Conservation (phyloP, 192 early-diverging fungal genomes). For the Mortierella alpina region DNA sequence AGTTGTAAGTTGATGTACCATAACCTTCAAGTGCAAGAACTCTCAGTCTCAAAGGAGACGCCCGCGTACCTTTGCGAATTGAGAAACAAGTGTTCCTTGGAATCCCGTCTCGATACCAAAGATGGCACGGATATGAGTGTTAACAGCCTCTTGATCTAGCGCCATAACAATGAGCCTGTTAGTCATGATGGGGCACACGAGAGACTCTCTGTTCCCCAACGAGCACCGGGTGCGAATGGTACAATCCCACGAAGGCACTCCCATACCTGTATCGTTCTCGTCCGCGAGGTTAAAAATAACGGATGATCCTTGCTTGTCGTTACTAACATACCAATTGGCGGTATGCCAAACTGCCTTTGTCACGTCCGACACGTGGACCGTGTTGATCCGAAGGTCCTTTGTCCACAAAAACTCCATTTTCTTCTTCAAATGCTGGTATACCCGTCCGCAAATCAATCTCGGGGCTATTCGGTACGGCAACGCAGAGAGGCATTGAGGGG, state of each 20-base stretch:
- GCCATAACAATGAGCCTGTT: not conserved
- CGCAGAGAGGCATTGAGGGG: not conserved
- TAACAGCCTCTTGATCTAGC: constrained; percentile 83
- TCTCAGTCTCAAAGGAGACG: constrained; percentile 33
- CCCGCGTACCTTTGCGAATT: constrained; percentile 77
- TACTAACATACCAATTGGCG: constrained; percentile 63
- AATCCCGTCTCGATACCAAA: constrained; percentile 89
- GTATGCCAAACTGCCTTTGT: constrained; percentile 67
- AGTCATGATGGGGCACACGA: not conserved
- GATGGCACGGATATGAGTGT: constrained; percentile 72
- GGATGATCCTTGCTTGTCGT: constrained; percentile 55
- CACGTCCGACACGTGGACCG: constrained; percentile 94
- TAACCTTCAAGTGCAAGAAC: constrained; percentile 4
- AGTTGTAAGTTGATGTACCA: constrained; percentile 35
- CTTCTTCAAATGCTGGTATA: constrained; percentile 83
- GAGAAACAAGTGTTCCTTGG: constrained; percentile 79
- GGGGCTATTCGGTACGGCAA: constrained; percentile 68
- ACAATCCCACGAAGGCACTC: not conserved
- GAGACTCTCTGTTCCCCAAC: no score
- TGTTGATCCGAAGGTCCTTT: constrained; percentile 91
- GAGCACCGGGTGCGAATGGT: no score
- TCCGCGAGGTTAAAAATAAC: constrained; percentile 90
- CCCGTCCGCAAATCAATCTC: constrained; percentile 91
- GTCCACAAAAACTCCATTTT: constrained; percentile 97
- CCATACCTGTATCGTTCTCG: constrained; percentile 83